Evolutionary conservation across 2,329 filamentous ascomycete species (phyloP).

Genomic region (Aspergillus candidus): DNA sequence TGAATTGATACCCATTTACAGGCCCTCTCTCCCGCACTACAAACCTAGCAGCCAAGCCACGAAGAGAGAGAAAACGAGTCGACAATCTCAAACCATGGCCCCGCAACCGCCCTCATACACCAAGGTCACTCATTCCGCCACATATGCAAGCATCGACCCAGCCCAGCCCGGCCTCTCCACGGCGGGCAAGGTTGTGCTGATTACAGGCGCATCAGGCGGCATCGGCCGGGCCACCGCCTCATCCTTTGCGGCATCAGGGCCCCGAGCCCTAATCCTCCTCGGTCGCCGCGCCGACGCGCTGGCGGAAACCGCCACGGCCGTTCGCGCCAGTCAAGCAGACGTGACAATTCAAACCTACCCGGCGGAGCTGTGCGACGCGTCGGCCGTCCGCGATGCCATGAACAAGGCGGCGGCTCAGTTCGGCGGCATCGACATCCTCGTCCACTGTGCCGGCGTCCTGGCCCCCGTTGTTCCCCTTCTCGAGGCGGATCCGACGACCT

Average conservation of each 20-base stretch:
- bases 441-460: slow-evolving; percentile 8
- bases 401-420: slow-evolving; percentile 7
- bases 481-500: slow-evolving; percentile 5
- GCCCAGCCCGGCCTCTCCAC: slow-evolving; percentile 9
- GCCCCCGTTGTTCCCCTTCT: slow-evolving; percentile 8
- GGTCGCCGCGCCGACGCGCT: slow-evolving; percentile 3
- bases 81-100: too few species aligned
- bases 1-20: too few species aligned
- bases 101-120: too few species aligned
- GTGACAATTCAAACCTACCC: too few species aligned
- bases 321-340: too few species aligned
- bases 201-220: slow-evolving; percentile 11
- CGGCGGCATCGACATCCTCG: slow-evolving; percentile 8
- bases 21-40: too few species aligned
- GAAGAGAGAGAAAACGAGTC: too few species aligned
- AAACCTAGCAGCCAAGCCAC: too few species aligned
- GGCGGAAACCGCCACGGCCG: too few species aligned
- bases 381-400: too few species aligned
- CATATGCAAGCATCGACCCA: slow-evolving; percentile 10
- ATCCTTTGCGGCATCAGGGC: slow-evolving; percentile 9
- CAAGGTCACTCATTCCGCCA: not conserved
- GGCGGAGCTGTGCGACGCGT: too few species aligned
- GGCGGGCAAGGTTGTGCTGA: slow-evolving; percentile 9
- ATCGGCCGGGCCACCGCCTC: slow-evolving; percentile 13
- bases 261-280: slow-evolving; percentile 10